Conservation (phyloP, 2,329 filamentous ascomycete species). For the Lachnellula occidentalis region DNA sequence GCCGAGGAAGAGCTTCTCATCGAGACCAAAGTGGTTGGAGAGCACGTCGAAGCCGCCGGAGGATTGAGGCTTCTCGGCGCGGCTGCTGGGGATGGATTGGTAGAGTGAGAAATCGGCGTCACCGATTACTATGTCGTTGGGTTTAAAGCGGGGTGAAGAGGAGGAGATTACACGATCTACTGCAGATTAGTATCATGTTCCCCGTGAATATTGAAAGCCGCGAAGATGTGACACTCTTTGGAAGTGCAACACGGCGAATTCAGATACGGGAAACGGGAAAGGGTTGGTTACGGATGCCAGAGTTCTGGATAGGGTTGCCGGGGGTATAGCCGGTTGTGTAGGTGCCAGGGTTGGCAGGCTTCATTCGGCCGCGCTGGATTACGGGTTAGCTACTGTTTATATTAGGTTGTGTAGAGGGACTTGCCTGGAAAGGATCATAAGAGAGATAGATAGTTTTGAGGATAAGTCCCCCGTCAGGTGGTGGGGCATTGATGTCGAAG, state of each 20-base stretch:
- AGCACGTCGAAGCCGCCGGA: conserved; percentile 44
- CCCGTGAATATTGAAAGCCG: no score
- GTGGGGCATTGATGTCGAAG: conserved; percentile 58
- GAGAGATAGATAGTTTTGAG: conserved; percentile 67
- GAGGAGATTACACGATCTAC: not conserved
- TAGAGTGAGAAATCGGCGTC: conserved; percentile 66
- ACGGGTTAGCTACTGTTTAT: conserved; percentile 50
- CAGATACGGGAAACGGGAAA: no score
- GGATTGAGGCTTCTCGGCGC: conserved; percentile 32
- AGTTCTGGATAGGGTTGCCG: not conserved
- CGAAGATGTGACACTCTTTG: no score
- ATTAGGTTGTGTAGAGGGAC: not conserved
- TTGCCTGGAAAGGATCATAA: conserved; percentile 69
- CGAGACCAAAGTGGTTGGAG: conserved; percentile 62
- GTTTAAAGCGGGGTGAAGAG: conserved; percentile 41
- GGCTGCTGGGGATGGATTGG: conserved; percentile 43
- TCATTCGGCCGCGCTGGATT: conserved; percentile 31
- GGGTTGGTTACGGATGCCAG: not conserved
- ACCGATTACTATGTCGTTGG: conserved; percentile 53
- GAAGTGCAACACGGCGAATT: no score
- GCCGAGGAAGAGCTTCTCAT: conserved; percentile 64
- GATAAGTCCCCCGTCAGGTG: conserved; percentile 60
- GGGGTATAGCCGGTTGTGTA: not conserved
- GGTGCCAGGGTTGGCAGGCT: not conserved
- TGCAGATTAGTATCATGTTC: no score